These are phyloP conservation scores for Dendrocalamus latiflorus DNA, from an alignment of 202 grass and related monocot species.

Conservation along the genomic window DNA sequence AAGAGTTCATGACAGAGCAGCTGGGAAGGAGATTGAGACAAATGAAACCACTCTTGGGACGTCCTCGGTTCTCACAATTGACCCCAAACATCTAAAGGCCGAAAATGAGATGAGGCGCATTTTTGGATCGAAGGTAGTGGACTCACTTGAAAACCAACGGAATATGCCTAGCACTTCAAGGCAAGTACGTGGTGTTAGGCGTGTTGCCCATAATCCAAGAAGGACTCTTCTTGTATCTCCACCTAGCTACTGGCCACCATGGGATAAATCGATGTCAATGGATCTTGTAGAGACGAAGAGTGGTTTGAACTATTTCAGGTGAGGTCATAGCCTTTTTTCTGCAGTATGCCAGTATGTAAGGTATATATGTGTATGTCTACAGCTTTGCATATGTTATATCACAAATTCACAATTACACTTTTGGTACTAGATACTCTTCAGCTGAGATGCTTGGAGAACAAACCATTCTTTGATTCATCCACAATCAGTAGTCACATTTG, in stretches of 20 bases:
- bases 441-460: not conserved
- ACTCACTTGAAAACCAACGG: slow-evolving; percentile 87
- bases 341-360: not conserved
- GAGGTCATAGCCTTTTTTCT: not conserved
- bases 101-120: slow-evolving; percentile 96
- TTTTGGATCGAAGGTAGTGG: slow-evolving; percentile 97
- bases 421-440: not conserved
- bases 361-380: not conserved
- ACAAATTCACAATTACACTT: not conserved
- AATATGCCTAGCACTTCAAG: slow-evolving; percentile 57
- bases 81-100: slow-evolving; percentile 80
- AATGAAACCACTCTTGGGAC: slow-evolving; percentile 14
- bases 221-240: slow-evolving; percentile 79
- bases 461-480: slow-evolving; percentile 12
- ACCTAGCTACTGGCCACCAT: slow-evolving; percentile 65
- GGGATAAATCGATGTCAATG: slow-evolving; percentile 89
- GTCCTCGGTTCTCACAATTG: slow-evolving; percentile 56
- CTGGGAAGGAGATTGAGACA: slow-evolving; percentile 45
- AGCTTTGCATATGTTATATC: not conserved
- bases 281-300: slow-evolving; percentile 72
- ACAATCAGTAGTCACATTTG: not conserved
- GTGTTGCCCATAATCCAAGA: slow-evolving; percentile 61
- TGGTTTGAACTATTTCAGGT: slow-evolving; percentile 91
- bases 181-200: slow-evolving; percentile 69
- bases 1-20: slow-evolving; percentile 21